These are phyloP conservation scores for Fusarium graminum DNA, from an alignment of 2,329 filamentous ascomycete genomes.

Conservation along the genomic window DNA sequence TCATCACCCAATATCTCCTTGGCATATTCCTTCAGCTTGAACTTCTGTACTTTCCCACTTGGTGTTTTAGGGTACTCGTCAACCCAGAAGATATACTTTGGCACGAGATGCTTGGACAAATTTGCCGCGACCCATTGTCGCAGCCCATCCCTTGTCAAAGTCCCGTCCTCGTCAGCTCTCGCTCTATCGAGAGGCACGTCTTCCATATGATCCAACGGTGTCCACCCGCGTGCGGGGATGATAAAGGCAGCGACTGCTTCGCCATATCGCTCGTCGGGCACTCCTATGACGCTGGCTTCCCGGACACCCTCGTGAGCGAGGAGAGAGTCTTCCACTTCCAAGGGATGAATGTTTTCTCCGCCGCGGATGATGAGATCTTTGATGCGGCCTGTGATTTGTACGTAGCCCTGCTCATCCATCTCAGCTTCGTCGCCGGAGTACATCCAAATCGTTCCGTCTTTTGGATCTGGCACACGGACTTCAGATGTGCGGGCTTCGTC, in stretches of 20 bases:
- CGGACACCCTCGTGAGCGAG: conserved; percentile 77
- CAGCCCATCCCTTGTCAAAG: conserved; percentile 70
- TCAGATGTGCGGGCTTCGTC: conserved; percentile 77
- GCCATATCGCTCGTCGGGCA: conserved; percentile 85
- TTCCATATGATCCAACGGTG: conserved; percentile 38
- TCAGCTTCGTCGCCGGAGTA: conserved; percentile 90
- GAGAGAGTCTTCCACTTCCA: conserved; percentile 92
- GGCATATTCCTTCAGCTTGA: conserved; percentile 79
- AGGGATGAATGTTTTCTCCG: conserved; percentile 94
- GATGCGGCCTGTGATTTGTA: conserved; percentile 89
- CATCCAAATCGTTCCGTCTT: conserved; percentile 79
- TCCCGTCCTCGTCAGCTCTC: conserved; percentile 38
- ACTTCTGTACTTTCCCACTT: conserved; percentile 98
- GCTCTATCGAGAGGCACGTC: conserved; percentile 40
- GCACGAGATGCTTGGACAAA: conserved; percentile 82
- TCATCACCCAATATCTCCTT: conserved; percentile 51
- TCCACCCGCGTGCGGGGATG: conserved; percentile 60
- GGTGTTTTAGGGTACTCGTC: conserved; percentile 92
- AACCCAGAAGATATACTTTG: conserved; percentile 90
- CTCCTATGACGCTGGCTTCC: conserved; percentile 85
- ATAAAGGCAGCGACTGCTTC: conserved; percentile 91
- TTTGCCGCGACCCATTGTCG: conserved; percentile 78
- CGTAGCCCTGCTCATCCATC: conserved; percentile 86
- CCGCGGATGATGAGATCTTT: conserved; percentile 97
- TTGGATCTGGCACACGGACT: conserved; percentile 66